Evolutionary conservation across 2,329 filamentous ascomycete genomes (phyloP).

Genomic region (Aspergillus cejpii): DNA sequence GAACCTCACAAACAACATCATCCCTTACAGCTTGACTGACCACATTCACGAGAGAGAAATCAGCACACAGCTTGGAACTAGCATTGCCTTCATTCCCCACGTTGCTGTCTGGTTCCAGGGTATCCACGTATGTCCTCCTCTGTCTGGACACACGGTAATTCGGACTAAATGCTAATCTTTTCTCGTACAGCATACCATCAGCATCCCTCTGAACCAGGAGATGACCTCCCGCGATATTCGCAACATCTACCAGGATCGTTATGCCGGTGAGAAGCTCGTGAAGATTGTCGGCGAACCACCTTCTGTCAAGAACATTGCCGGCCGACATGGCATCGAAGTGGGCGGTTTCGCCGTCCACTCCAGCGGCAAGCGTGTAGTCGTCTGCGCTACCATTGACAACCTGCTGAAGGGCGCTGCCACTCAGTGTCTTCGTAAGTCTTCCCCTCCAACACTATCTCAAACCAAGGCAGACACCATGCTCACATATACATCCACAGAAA

Average conservation of each 20-base stretch:
- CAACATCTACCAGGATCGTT: conserved; percentile 91
- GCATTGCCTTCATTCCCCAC: conserved; percentile 83
- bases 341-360: conserved; percentile 92
- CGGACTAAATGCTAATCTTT: conserved; percentile 15
- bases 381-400: conserved; percentile 91
- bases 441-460: conserved; percentile 1
- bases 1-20: conserved; percentile 75
- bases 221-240: conserved; percentile 91
- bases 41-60: conserved; percentile 96
- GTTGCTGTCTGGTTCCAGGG: conserved; percentile 97
- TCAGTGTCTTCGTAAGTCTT: conserved; percentile 74
- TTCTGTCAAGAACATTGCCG: conserved; percentile 73
- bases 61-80: conserved; percentile 63
- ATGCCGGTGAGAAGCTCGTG: conserved; percentile 90
- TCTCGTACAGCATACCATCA: conserved; percentile 65
- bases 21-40: conserved; percentile 84
- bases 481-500: conserved; percentile 51
- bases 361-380: conserved; percentile 82
- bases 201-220: conserved; percentile 73
- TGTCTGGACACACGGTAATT: background rate
- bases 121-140: conserved; percentile 55
- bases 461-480: background rate
- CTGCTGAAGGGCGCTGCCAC: conserved; percentile 87
- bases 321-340: conserved; percentile 85
- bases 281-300: conserved; percentile 87